These are phyloP conservation scores for Lithohypha guttulata DNA, from an alignment of 2,329 filamentous ascomycete genomes.

Conservation along the genomic window DNA sequence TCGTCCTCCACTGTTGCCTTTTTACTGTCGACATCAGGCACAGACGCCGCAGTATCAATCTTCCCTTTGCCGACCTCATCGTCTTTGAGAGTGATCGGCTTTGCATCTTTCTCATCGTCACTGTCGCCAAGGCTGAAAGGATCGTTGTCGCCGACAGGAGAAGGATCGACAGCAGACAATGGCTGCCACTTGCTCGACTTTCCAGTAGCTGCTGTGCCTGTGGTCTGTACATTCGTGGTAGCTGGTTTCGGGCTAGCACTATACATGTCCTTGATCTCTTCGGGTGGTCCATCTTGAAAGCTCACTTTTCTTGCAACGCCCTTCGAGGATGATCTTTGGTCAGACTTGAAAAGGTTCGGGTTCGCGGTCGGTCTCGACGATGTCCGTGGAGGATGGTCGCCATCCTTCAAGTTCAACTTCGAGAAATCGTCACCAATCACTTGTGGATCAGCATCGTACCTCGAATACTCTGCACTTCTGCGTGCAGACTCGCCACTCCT, in stretches of 20 bases:
- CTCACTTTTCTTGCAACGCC: constrained; percentile 41
- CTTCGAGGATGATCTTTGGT: constrained; percentile 34
- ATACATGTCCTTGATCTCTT: constrained; percentile 70
- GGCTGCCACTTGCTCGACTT: constrained; percentile 97
- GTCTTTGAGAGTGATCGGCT: constrained; percentile 50
- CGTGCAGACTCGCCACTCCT: constrained; percentile 50
- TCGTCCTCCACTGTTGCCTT: constrained; percentile 47
- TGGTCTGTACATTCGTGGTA: constrained; percentile 37
- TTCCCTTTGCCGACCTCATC: constrained; percentile 42
- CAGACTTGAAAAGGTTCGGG: constrained; percentile 65
- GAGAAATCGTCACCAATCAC: constrained; percentile 83
- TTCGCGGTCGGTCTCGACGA: constrained; percentile 60
- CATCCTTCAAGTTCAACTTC: constrained; percentile 50
- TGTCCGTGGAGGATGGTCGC: constrained; percentile 46
- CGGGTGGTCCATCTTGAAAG: constrained; percentile 54
- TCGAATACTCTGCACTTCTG: constrained; percentile 75
- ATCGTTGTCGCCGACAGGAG: constrained; percentile 79
- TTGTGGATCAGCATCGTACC: constrained; percentile 89
- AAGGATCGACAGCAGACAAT: constrained; percentile 71
- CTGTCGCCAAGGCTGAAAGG: constrained; percentile 94
- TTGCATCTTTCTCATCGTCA: constrained; percentile 77
- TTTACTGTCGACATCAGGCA: constrained; percentile 35
- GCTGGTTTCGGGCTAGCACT: constrained; percentile 49
- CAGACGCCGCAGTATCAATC: constrained; percentile 28
- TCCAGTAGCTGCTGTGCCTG: constrained; percentile 34